phyloP scores from a whole-genome alignment of 495 filamentous ascomycete species.

The Aspergillus conjunctus region DNA sequence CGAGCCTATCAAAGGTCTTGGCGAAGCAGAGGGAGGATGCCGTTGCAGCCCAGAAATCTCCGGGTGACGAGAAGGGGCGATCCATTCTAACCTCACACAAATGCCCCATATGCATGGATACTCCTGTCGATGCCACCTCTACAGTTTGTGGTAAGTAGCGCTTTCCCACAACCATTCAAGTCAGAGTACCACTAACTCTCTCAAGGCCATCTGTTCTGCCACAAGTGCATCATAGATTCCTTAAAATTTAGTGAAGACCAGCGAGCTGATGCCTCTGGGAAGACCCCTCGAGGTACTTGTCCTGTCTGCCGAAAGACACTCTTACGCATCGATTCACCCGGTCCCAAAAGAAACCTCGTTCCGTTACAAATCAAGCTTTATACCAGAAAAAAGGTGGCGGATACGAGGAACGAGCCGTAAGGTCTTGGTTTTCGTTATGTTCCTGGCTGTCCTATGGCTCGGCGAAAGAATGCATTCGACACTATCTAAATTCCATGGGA shows the following conservation, averaged over 20 bases:
- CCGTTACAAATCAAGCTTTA: constrained; percentile 64
- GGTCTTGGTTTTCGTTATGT: neutral
- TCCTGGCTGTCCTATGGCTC: neutral
- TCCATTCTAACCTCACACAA: constrained; percentile 58
- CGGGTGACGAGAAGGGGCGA: constrained; percentile 45
- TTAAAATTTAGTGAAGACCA: constrained; percentile 62
- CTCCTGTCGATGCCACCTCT: constrained; percentile 68
- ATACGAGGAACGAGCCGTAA: neutral
- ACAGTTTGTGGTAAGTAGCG: constrained; percentile 77
- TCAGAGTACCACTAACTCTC: constrained; percentile 3
- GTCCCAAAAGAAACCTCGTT: constrained; percentile 45
- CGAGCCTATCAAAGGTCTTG: constrained; percentile 45
- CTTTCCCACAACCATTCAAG: neutral
- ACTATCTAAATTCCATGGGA: neutral
- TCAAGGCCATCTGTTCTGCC: constrained; percentile 83
- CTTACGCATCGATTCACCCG: constrained; percentile 29
- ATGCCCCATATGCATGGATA: constrained; percentile 88
- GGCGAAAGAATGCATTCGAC: neutral
- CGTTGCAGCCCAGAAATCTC: constrained; percentile 52
- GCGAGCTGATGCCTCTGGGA: constrained; percentile 29
- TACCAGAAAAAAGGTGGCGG: constrained; percentile 35
- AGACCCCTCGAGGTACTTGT: constrained; percentile 39
- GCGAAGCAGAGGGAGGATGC: constrained; percentile 53
- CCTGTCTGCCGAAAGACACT: constrained; percentile 52
- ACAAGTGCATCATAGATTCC: constrained; percentile 75